Conservation (phyloP, 1,139 yeast species). For the Suhomyces yuchorum region DNA sequence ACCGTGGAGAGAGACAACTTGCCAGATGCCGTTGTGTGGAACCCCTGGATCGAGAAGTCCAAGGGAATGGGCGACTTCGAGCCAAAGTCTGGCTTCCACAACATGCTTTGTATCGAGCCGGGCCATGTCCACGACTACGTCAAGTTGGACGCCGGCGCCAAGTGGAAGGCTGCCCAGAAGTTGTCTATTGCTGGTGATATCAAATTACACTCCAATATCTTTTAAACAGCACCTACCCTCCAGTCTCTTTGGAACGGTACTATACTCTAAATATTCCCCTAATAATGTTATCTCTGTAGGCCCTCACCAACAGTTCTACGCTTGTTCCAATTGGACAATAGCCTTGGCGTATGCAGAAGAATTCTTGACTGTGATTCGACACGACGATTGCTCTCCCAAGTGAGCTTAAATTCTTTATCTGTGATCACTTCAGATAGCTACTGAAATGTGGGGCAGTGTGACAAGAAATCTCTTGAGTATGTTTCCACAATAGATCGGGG, state of each 20-base stretch:
- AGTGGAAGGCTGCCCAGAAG: conserved; percentile 59
- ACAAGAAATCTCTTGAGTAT: too few species aligned
- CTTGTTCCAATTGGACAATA: too few species aligned
- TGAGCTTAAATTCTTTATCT: too few species aligned
- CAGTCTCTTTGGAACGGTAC: too few species aligned
- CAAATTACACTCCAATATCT: conserved; percentile 47
- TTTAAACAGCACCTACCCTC: conserved; percentile 21
- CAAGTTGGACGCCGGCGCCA: conserved; percentile 61
- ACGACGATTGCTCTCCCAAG: too few species aligned
- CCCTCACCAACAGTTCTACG: too few species aligned
- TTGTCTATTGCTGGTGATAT: conserved; percentile 46
- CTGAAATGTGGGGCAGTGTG: too few species aligned
- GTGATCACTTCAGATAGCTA: too few species aligned
- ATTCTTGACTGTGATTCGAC: too few species aligned
- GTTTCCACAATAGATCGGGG: too few species aligned
- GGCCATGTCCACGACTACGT: conserved; percentile 79
- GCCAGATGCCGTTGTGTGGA: conserved; percentile 95
- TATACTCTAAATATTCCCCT: neutral
- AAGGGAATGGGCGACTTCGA: conserved; percentile 81
- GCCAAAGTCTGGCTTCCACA: conserved; percentile 79
- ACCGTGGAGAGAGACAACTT: conserved; percentile 66
- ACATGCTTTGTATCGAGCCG: conserved; percentile 94
- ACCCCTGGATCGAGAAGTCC: conserved; percentile 89
- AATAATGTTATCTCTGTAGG: neutral
- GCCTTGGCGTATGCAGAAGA: too few species aligned